Evolutionary conservation across 1,139 yeast species (phyloP).

Genomic region (Saccharomycopsis hybrid): DNA sequence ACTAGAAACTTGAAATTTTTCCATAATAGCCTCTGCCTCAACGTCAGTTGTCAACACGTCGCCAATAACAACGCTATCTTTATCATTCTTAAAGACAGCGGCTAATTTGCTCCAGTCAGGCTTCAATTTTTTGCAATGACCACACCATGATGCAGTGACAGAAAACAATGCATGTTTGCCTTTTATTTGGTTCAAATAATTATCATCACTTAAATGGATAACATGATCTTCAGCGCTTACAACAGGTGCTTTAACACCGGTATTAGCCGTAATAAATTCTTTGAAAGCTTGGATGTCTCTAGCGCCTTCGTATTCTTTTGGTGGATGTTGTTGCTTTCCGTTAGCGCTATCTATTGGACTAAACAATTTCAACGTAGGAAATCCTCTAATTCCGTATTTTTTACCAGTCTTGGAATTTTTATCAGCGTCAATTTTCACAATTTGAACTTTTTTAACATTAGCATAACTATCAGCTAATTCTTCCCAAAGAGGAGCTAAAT

Average conservation of each 20-base stretch:
- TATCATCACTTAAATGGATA: constrained; percentile 10
- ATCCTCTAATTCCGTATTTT: constrained; percentile 53
- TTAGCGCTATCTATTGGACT: constrained; percentile 44
- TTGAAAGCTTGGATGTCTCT: constrained; percentile 41
- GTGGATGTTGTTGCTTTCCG: constrained; percentile 33
- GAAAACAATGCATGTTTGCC: constrained; percentile 24
- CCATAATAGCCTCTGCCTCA: constrained; percentile 37
- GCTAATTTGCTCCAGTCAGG: constrained; percentile 46
- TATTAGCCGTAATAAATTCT: constrained; percentile 36
- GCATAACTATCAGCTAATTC: constrained; percentile 46
- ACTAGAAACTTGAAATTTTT: constrained; percentile 37
- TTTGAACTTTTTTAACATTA: constrained; percentile 41
- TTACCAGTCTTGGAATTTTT: constrained; percentile 47
- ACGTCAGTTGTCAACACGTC: constrained; percentile 44
- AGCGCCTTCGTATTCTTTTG: constrained; percentile 43
- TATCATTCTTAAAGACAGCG: constrained; percentile 31
- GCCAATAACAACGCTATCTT: constrained; percentile 34
- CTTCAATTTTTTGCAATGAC: constrained; percentile 65
- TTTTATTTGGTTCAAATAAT: constrained; percentile 1
- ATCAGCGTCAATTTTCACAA: constrained; percentile 66
- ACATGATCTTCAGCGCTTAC: constrained; percentile 5
- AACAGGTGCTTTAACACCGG: constrained; percentile 9
- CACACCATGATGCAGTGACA: constrained; percentile 62
- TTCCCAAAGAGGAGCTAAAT: constrained; percentile 58
- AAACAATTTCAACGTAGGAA: constrained; percentile 58